These are phyloP conservation scores for Auricularia heimuer DNA, from an alignment of 768 basidiomycete genomes.

Conservation along the genomic window DNA sequence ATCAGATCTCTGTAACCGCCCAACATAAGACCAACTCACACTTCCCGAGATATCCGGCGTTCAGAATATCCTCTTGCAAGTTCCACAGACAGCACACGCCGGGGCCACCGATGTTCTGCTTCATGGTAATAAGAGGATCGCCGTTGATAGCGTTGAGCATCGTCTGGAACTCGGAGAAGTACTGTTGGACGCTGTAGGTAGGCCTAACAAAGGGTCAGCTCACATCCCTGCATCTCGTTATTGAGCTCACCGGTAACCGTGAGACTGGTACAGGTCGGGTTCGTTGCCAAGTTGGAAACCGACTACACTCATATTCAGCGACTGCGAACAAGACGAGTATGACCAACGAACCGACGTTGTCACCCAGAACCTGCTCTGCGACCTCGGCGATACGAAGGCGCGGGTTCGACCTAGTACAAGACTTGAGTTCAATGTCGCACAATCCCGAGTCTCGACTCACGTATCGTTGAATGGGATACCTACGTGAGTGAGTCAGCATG, in stretches of 20 bases:
- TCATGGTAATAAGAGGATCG: conserved; percentile 29
- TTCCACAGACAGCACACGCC: conserved; percentile 37
- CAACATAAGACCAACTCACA: neutral
- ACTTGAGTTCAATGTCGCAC: no score
- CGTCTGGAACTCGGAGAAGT: conserved; percentile 40
- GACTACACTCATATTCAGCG: neutral
- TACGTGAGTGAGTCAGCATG: conserved; percentile 13
- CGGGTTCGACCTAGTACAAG: conserved; percentile 25
- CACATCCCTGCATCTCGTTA: neutral
- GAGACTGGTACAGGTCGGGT: neutral
- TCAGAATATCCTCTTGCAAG: conserved; percentile 19
- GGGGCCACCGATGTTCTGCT: conserved; percentile 50
- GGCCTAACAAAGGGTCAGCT: neutral
- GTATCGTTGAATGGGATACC: conserved; percentile 61
- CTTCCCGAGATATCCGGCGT: conserved; percentile 20
- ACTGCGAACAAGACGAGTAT: neutral
- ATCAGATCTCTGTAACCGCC: neutral
- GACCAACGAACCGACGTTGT: conserved; percentile 8
- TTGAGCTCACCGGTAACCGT: neutral
- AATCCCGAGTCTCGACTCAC: conserved; percentile 7
- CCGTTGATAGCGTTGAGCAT: conserved; percentile 36
- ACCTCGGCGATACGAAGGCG: conserved; percentile 23
- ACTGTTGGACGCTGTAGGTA: conserved; percentile 27
- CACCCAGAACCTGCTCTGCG: conserved; percentile 30
- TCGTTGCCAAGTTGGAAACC: conserved; percentile 10